Base-by-base conservation (phyloP, 2,329 filamentous ascomycete species). In the Paradendryphiella salina region DNA sequence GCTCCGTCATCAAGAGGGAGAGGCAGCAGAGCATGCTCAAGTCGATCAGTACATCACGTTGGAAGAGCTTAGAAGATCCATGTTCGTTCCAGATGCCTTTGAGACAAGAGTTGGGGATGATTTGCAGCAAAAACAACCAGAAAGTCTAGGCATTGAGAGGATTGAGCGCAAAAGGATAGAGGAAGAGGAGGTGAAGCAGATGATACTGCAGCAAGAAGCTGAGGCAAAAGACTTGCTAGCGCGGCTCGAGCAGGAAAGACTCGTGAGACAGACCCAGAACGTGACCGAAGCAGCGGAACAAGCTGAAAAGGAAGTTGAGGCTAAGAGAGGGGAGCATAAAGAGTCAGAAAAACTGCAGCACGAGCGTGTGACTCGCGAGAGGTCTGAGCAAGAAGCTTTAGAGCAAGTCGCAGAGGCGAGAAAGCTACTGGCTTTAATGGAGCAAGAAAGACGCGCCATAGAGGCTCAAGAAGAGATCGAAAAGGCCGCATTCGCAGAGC, bases 401-500 rank as follows among this genome's bases (percentile, higher is more conserved):
- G 50, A 57, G 32, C 48, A 51, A 35, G 23, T 51, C 15, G 34
- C 39, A 9, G 48, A 52, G 36, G 45, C 49, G 14, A 52, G 39
- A 44, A 48, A 47, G 33, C 44, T 52, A 42, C 18, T 52, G 23
- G 45, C 29, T 20, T 18, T 34, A 3, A 52, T 52, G 50, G 50
- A 52, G 18, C 39, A 49, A 42, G 50, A 52, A 44, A 33, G 46
- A 26, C 39, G 31, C 15, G 50, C 35, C 2, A 40, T 10, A 18
- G 50, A 52, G 23, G 26, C 31, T 11, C 45, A 49, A 29, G 45
- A 52, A 23, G 48, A 51, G 31, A 32, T 36, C 26, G 43, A 51
- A 31, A 39, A 46, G 35, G 44, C 38, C 6, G 49, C 49, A 11
- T 31, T 37, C 20, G 50, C 50, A 9, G 50, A 49, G 20, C 23